phyloP scores from a whole-genome alignment of 140 eudicot genomes.

The Oenanthe javanica region DNA sequence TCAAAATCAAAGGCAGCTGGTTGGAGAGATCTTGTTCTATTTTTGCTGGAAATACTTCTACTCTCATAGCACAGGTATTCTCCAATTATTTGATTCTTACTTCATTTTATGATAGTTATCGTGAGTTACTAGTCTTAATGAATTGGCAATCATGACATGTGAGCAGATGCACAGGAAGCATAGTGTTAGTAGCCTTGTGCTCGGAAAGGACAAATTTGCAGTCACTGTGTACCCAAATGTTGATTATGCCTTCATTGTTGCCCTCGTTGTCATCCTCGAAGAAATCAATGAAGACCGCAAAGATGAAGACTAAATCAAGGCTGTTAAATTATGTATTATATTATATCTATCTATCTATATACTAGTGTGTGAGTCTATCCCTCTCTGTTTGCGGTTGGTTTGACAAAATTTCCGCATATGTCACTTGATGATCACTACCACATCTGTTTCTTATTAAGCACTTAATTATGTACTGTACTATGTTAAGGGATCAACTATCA shows the following conservation, averaged over 20 bases:
- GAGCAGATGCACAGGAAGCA: constrained; percentile 39
- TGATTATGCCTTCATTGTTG: constrained; percentile 42
- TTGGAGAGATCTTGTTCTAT: constrained; percentile 30
- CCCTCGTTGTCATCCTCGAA: constrained; percentile 32
- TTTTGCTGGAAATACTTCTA: constrained; percentile 33
- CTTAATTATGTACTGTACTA: background rate
- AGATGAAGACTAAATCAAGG: background rate
- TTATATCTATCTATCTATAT: too few species aligned
- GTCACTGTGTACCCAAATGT: constrained; percentile 43
- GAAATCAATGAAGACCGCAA: constrained; percentile 21
- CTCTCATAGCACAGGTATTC: constrained; percentile 41
- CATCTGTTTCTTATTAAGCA: background rate
- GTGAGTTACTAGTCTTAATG: background rate
- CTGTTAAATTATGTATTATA: background rate
- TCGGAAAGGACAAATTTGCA: constrained; percentile 35
- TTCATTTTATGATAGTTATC: background rate
- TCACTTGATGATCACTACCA: background rate
- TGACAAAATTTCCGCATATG: background rate
- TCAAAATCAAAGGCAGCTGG: constrained; percentile 41
- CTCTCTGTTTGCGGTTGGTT: background rate
- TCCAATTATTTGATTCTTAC: background rate
- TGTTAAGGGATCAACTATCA: background rate
- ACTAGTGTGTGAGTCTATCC: background rate
- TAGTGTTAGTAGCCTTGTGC: constrained; percentile 18
- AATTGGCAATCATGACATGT: background rate